Evolutionary conservation across 345 rosid genomes (phyloP).

Genomic region (Streptanthus diversifolius): DNA sequence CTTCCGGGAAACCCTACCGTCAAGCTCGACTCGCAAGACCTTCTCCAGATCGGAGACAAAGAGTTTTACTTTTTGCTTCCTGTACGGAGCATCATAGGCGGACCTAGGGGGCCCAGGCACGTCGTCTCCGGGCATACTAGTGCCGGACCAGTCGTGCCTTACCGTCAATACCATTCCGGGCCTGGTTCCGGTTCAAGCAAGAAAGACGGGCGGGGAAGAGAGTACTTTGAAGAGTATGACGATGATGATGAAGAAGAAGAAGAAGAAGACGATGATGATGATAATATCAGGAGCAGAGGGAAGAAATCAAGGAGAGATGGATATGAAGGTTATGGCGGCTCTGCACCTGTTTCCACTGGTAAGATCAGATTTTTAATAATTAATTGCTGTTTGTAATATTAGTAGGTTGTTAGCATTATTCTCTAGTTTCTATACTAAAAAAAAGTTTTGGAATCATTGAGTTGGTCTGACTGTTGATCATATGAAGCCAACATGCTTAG

Average conservation of each 20-base stretch:
- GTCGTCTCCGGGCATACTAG: constrained; percentile 31
- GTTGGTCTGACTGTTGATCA: neutral
- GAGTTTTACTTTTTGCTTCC: constrained; percentile 85
- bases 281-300: constrained; percentile 51
- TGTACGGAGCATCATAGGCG: constrained; percentile 72
- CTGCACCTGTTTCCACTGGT: constrained; percentile 44
- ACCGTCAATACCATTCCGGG: constrained; percentile 43
- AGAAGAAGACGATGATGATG: constrained; percentile 22
- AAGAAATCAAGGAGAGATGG: constrained; percentile 75
- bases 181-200: constrained; percentile 35
- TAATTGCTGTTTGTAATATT: neutral
- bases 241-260: constrained; percentile 30
- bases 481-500: neutral
- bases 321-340: constrained; percentile 36
- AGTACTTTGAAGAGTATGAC: constrained; percentile 49
- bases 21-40: constrained; percentile 85
- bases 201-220: constrained; percentile 56
- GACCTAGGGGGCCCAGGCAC: constrained; percentile 58
- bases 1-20: constrained; percentile 85
- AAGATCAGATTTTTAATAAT: constrained; percentile 38
- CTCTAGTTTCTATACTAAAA: no score
- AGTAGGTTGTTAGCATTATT: neutral
- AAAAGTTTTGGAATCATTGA: neutral
- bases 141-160: constrained; percentile 32
- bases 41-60: constrained; percentile 87